phyloP scores from a whole-genome alignment of 1,139 yeast species.

The Waltiozyma sp. region DNA sequence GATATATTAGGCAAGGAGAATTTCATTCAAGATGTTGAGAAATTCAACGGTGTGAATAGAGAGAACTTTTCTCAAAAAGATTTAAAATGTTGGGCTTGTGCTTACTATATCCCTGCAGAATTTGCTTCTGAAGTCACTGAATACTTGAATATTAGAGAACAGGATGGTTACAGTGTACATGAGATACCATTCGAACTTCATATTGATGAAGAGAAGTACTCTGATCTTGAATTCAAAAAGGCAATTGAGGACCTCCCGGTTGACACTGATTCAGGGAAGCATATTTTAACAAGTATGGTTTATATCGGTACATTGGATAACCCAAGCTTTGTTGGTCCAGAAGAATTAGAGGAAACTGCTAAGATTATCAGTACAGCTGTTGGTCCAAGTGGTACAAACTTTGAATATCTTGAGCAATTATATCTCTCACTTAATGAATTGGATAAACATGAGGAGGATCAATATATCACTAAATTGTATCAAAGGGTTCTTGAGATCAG shows the following conservation, averaged over 20 bases:
- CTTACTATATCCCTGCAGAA: constrained; percentile 67
- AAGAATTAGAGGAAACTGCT: constrained; percentile 47
- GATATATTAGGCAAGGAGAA: constrained; percentile 34
- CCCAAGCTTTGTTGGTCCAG: constrained; percentile 80
- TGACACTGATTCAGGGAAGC: constrained; percentile 27
- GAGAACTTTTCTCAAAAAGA: constrained; percentile 30
- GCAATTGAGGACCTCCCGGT: constrained; percentile 21
- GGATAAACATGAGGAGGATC: constrained; percentile 24
- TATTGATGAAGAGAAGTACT: constrained; percentile 5
- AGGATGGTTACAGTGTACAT: constrained; percentile 76
- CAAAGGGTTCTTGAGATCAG: constrained; percentile 13
- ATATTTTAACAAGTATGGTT: constrained; percentile 46
- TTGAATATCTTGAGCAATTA: constrained; percentile 53
- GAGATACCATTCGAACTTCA: constrained; percentile 51
- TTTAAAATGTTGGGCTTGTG: constrained; percentile 67
- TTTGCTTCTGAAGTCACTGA: constrained; percentile 49
- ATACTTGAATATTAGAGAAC: constrained; percentile 73
- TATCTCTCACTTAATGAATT: constrained; percentile 41
- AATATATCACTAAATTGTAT: constrained; percentile 14
- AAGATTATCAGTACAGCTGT: constrained; percentile 37
- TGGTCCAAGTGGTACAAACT: constrained; percentile 80
- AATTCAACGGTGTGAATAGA: constrained; percentile 1
- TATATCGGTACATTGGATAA: constrained; percentile 80
- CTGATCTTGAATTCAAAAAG: constrained; percentile 9
- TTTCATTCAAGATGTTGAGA: constrained; percentile 34